Conservation (phyloP, 208 protist genomes). For the Wallacemonas collosoma region DNA sequence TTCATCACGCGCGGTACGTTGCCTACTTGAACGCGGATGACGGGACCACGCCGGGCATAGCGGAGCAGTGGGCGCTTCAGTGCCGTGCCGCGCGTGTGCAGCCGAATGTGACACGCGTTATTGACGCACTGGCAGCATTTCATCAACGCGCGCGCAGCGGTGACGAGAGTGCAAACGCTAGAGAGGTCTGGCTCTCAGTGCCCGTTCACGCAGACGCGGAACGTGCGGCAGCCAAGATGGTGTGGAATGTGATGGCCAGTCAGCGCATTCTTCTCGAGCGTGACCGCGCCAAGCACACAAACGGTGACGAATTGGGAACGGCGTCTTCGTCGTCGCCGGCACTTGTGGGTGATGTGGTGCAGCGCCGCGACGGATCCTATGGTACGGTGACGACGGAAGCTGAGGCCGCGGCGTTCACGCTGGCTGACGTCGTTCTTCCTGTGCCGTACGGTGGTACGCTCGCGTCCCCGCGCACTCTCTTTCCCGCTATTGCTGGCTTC, state of each 20-base stretch:
- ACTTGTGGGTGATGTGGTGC: conserved; percentile 1
- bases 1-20: conserved; percentile 63
- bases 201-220: conserved; percentile 21
- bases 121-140: conserved; percentile 26
- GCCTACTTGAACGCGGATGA: conserved; percentile 67
- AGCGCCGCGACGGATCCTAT: not conserved
- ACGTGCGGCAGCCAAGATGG: conserved; percentile 58
- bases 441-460: conserved; percentile 39
- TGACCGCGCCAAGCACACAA: no score
- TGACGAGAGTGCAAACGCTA: not conserved
- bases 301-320: conserved; percentile 39
- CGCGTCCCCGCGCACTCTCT: conserved; percentile 16
- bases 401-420: conserved; percentile 33
- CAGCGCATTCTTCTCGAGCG: conserved; percentile 60
- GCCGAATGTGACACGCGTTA: not conserved
- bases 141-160: not conserved
- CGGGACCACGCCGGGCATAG: conserved; percentile 40
- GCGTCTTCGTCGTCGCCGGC: conserved; percentile 12
- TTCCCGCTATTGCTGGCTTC: conserved; percentile 16
- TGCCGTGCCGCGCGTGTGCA: conserved; percentile 28
- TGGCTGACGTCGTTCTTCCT: conserved; percentile 84
- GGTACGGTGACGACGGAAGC: conserved; percentile 35
- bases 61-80: conserved; percentile 45
- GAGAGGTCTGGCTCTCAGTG: conserved; percentile 37
- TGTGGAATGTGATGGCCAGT: conserved; percentile 88